Conservation (phyloP, 306 rosid genomes). For the Cicer yamashitae region DNA sequence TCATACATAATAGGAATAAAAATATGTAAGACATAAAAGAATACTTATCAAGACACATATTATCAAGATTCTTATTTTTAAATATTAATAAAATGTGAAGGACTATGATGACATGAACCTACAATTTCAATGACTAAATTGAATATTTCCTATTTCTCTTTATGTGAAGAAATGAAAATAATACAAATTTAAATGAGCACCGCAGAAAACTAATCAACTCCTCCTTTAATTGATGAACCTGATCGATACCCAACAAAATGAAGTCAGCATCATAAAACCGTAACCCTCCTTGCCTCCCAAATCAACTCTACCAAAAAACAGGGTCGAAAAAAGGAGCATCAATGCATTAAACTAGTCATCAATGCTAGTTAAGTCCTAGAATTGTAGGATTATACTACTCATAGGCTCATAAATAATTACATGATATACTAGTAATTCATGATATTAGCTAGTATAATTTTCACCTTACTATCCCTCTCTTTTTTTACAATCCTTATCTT, state of each 20-base stretch:
- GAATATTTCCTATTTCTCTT: no score
- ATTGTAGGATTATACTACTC: not conserved
- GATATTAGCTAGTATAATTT: not conserved
- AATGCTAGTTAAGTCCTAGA: slow-evolving; percentile 26
- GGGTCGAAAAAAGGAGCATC: slow-evolving; percentile 42
- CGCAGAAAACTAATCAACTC: not conserved
- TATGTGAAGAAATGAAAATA: not conserved
- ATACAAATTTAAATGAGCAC: slow-evolving; percentile 20
- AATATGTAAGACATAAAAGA: not conserved
- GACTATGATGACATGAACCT: no score
- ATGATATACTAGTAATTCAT: not conserved
- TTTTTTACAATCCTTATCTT: not conserved
- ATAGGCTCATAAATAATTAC: slow-evolving; percentile 16
- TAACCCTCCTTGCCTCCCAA: slow-evolving; percentile 13
- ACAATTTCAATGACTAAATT: no score
- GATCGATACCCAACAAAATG: slow-evolving; percentile 20
- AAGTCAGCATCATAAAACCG: slow-evolving; percentile 29
- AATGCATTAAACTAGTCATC: slow-evolving; percentile 45
- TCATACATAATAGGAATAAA: not conserved
- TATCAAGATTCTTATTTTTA: no score
- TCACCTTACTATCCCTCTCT: not conserved
- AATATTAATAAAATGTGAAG: no score
- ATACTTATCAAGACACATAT: not conserved
- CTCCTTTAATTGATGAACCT: not conserved
- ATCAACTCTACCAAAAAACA: slow-evolving; percentile 21